Percentiles rank a stretch among this genome's conserved stretches.
Evolutionary conservation across 2,329 filamentous ascomycete genomes (phyloP).

Genomic region (Tothia fuscella): DNA sequence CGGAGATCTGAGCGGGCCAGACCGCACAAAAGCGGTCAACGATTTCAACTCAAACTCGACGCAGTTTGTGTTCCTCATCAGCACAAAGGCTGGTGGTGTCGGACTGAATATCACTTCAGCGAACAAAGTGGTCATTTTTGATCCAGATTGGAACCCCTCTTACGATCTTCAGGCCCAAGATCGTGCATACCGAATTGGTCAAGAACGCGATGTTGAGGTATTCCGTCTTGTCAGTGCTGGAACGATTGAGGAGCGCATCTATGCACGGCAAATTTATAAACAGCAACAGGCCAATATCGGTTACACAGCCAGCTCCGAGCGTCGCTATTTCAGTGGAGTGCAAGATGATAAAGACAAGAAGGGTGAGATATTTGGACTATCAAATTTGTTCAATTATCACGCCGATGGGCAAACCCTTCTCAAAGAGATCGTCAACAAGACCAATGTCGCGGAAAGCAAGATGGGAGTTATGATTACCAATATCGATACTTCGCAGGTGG

Average conservation of each 20-base stretch:
- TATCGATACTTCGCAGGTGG: slow-evolving; percentile 52
- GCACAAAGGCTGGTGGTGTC: slow-evolving; percentile 82
- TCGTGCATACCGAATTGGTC: slow-evolving; percentile 88
- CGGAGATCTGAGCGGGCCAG: slow-evolving; percentile 70
- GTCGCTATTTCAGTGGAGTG: slow-evolving; percentile 90
- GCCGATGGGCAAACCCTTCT: slow-evolving; percentile 69
- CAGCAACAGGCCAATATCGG: slow-evolving; percentile 98
- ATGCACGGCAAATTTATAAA: slow-evolving; percentile 95
- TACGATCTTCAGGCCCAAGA: slow-evolving; percentile 95
- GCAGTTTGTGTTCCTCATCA: slow-evolving; percentile 93
- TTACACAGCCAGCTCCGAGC: slow-evolving; percentile 83
- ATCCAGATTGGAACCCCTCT: slow-evolving; percentile 94
- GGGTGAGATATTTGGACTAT: slow-evolving; percentile 85
- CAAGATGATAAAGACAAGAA: slow-evolving; percentile 73
- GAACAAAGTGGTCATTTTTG: slow-evolving; percentile 95
- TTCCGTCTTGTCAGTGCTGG: slow-evolving; percentile 84
- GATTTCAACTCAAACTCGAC: slow-evolving; percentile 80
- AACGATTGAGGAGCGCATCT: slow-evolving; percentile 94
- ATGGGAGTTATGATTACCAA: slow-evolving; percentile 72
- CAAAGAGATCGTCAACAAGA: slow-evolving; percentile 96
- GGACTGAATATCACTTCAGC: slow-evolving; percentile 94
- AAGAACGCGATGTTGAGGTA: slow-evolving; percentile 85
- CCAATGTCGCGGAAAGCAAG: slow-evolving; percentile 87
- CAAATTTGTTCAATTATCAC: slow-evolving; percentile 76
- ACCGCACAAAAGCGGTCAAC: slow-evolving; percentile 70